Conservation (phyloP, 768 basidiomycete species). For the Myochromella boudieri region DNA sequence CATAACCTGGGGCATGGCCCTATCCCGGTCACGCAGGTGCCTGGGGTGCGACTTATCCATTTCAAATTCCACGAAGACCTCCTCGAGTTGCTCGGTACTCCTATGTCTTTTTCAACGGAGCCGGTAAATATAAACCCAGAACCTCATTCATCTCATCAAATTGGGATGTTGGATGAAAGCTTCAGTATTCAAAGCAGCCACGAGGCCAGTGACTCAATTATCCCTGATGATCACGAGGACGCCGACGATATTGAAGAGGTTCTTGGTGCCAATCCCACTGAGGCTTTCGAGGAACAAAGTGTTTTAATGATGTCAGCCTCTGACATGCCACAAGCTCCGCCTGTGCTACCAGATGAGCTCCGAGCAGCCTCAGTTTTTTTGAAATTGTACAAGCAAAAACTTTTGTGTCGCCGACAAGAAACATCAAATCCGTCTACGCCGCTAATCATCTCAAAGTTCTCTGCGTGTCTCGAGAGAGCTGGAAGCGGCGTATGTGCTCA, state of each 20-base stretch:
- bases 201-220: neutral
- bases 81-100: slow-evolving; percentile 4
- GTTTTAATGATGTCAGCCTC: neutral
- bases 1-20: slow-evolving; percentile 14
- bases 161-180: neutral
- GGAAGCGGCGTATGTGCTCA: slow-evolving; percentile 25
- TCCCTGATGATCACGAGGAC: neutral
- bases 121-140: slow-evolving; percentile 1
- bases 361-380: slow-evolving; percentile 23
- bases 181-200: neutral
- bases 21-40: neutral
- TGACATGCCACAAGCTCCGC: slow-evolving; percentile 3
- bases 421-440: slow-evolving; percentile 9
- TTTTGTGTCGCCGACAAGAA: slow-evolving; percentile 5
- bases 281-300: neutral
- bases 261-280: neutral
- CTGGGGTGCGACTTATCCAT: slow-evolving; percentile 12
- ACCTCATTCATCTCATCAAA: neutral
- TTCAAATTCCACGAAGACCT: slow-evolving; percentile 12
- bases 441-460: slow-evolving; percentile 24
- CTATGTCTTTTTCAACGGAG: neutral
- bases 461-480: slow-evolving; percentile 25
- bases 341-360: slow-evolving; percentile 22
- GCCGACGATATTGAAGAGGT: neutral
- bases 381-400: slow-evolving; percentile 6